Conservation (phyloP, 2,329 filamentous ascomycete species). For the Penicillium sp. region DNA sequence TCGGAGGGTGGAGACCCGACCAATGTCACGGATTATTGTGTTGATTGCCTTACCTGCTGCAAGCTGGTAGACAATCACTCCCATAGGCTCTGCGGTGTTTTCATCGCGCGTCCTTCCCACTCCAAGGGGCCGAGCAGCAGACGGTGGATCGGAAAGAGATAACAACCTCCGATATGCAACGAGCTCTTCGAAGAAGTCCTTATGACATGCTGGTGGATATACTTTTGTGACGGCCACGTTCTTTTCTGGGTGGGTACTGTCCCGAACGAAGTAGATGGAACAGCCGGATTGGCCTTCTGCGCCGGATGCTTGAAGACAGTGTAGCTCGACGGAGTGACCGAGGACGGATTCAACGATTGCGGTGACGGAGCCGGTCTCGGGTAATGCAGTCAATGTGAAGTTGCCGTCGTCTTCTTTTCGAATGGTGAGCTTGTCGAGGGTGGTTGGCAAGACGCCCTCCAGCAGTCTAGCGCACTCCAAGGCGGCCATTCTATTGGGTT, state of each 20-base stretch:
- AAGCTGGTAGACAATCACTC: slow-evolving; percentile 1
- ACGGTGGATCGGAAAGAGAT: slow-evolving; percentile 1
- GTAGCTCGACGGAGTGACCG: not conserved
- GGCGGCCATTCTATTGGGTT: not conserved
- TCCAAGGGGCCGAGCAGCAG: not conserved
- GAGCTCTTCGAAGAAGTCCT: slow-evolving; percentile 1
- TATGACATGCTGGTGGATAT: not conserved
- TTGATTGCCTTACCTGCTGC: not conserved
- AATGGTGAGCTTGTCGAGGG: not conserved
- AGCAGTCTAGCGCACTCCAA: not conserved
- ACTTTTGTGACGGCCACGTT: not conserved
- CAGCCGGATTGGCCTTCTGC: slow-evolving; percentile 2
- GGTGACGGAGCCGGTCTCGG: not conserved
- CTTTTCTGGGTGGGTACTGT: not conserved
- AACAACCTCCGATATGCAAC: not conserved
- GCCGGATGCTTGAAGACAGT: slow-evolving; percentile 1
- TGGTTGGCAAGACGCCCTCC: not conserved
- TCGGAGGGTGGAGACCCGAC: not conserved
- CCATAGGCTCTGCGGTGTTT: not conserved
- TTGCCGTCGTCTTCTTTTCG: not conserved
- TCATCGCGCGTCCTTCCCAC: slow-evolving; percentile 1
- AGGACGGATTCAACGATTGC: slow-evolving; percentile 2
- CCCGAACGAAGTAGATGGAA: not conserved
- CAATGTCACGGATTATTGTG: slow-evolving; percentile 1
- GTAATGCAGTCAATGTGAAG: not conserved